Conservation (phyloP, 495 filamentous ascomycete species). For the Hypoxylon lenormandii region DNA sequence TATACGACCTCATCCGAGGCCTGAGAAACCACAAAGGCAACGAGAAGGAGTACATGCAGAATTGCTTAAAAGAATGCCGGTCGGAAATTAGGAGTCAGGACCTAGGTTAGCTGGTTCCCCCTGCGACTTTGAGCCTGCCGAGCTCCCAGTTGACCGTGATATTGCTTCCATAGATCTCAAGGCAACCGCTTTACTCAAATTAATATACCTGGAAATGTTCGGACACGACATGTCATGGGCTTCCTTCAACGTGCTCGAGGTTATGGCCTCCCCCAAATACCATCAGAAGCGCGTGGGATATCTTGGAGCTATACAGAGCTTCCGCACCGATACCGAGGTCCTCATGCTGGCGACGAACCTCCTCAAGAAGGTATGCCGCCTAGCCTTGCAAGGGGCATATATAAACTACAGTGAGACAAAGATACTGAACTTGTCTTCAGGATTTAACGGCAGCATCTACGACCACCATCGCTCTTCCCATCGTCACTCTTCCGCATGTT, state of each 20-base stretch:
- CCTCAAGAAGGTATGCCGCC: slow-evolving; percentile 81
- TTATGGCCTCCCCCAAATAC: slow-evolving; percentile 96
- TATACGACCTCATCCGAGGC: slow-evolving; percentile 98
- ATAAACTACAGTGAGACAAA: slow-evolving; percentile 14
- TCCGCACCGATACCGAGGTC: slow-evolving; percentile 93
- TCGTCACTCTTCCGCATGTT: slow-evolving; percentile 88
- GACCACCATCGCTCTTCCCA: slow-evolving; percentile 82
- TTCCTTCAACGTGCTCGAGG: slow-evolving; percentile 95
- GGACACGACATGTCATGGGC: slow-evolving; percentile 99
- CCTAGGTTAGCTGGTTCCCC: slow-evolving; percentile 75
- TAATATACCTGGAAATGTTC: slow-evolving; percentile 98
- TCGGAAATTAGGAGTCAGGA: slow-evolving; percentile 88
- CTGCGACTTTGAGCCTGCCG: background rate
- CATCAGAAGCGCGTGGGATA: slow-evolving; percentile 95
- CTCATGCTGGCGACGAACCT: slow-evolving; percentile 97
- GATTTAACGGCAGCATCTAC: slow-evolving; percentile 81
- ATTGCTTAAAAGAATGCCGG: slow-evolving; percentile 92
- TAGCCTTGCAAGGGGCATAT: background rate
- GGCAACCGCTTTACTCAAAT: slow-evolving; percentile 91
- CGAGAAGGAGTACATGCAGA: slow-evolving; percentile 92
- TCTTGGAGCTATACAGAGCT: slow-evolving; percentile 95
- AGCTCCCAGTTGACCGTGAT: slow-evolving; percentile 40
- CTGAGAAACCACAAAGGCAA: slow-evolving; percentile 91
- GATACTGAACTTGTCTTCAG: slow-evolving; percentile 57
- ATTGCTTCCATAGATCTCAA: slow-evolving; percentile 76